Base-by-base conservation (phyloP, 2,329 filamentous ascomycete genomes). In the Sporothrix mexicana region DNA sequence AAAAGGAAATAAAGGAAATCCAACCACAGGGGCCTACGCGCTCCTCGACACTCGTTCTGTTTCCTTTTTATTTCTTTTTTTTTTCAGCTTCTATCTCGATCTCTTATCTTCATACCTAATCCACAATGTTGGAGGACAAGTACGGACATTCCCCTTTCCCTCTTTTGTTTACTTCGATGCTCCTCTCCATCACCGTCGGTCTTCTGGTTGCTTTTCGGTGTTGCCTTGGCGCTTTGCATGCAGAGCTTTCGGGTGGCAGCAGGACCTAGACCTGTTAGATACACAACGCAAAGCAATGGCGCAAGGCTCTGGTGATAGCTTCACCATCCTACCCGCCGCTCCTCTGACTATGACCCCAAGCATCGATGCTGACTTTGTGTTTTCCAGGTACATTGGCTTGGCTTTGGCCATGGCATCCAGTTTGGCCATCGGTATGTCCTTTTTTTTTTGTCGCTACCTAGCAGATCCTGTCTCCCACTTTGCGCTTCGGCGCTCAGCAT, bases 331-430 rank as follows among this genome's bases (percentile, higher is more conserved):
- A 7, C 20, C 30, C 3, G 30, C 30, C 2, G 30, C 30, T 36
- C 61, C 7, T 53, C 0, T 41, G 23, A 23, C 45, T 43, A 13
- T 51, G 30, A 2, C 30, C 30, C 9, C 20, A 30, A 25, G 15
- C 49, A 47, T 45, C 41, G 36, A 62, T 25, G 47, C 72, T 72
- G 51, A 73, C 55, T 3, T 12, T 45, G 17, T 12, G 71, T 72
- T 47, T 74, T 69, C 75, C 20, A 62, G 92, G 85, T 94, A 94
- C 80, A 89, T 94, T 79, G 92, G 92, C 79, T 85, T 94, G 83
- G 89, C 88, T 74, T 83, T 94, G 82, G 92, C 92, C 86, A 90
- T 94, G 80, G 86, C 87, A 74, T 93, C 91, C 51, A 93, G 91
- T 77, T 84, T 93, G 79, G 91, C 91, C 76, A 94, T 94, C 83